phyloP scores from a whole-genome alignment of 345 rosid genomes.

The Arabis alpina region DNA sequence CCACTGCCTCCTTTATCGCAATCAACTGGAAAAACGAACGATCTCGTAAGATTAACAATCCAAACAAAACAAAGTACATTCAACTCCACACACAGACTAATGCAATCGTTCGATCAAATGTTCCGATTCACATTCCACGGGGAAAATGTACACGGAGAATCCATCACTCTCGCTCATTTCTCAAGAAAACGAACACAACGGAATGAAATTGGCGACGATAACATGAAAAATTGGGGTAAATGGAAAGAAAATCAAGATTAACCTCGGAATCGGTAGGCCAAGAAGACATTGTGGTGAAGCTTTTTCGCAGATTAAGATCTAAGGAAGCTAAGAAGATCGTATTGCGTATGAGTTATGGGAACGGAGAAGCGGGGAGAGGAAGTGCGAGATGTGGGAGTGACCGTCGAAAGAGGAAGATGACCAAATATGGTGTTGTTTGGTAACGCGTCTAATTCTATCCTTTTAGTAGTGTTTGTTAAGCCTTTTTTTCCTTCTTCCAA shows the following conservation, averaged over 20 bases:
- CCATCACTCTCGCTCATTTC: not conserved
- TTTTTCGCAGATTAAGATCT: constrained; percentile 30
- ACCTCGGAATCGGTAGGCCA: constrained; percentile 49
- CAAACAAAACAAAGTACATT: constrained; percentile 16
- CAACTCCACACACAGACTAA: constrained; percentile 1
- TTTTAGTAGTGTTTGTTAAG: constrained; percentile 15
- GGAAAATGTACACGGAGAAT: not conserved
- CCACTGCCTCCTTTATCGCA: constrained; percentile 49
- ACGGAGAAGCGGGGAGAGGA: constrained; percentile 17
- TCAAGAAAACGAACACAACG: not conserved
- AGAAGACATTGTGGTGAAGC: constrained; percentile 42
- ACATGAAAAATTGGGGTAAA: constrained; percentile 18
- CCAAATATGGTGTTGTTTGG: constrained; percentile 40
- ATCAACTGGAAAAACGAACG: constrained; percentile 49
- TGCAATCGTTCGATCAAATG: not conserved
- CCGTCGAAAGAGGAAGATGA: constrained; percentile 34
- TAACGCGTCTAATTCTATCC: constrained; percentile 35
- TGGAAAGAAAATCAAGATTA: constrained; percentile 6
- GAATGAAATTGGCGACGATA: not conserved
- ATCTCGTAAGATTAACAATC: constrained; percentile 15
- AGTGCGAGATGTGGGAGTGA: constrained; percentile 37
- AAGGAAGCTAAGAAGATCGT: not conserved
- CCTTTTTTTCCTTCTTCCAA: not conserved
- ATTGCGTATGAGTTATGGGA: not conserved
- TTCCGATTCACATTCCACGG: constrained; percentile 16